Conservation (phyloP, 169 alveolate species). For the Miamiensis avidus region DNA sequence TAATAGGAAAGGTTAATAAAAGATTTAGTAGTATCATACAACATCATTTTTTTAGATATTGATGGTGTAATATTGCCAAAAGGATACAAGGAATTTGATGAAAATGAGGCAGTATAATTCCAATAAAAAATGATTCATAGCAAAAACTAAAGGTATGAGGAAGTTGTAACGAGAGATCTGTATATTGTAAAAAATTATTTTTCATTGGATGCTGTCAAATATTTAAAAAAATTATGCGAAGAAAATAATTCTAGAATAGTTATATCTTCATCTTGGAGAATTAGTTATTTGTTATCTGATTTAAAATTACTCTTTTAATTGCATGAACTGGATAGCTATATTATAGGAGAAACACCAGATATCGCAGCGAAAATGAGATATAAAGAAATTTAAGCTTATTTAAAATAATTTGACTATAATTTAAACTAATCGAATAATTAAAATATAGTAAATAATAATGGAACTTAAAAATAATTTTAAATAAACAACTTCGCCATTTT, state of each 20-base stretch:
- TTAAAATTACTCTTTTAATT: too few relatives aligned
- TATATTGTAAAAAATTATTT: too few relatives aligned
- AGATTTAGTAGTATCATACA: too few relatives aligned
- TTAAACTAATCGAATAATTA: not conserved
- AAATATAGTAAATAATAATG: not conserved
- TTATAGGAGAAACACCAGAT: not conserved
- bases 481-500: not conserved
- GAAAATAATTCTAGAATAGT: not conserved
- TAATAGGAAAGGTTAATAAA: too few relatives aligned
- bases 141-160: not conserved
- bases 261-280: not conserved
- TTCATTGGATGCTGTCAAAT: not conserved
- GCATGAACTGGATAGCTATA: not conserved
- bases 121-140: too few relatives aligned
- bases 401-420: not conserved
- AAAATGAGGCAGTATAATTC: not conserved
- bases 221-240: not conserved
- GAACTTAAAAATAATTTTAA: not conserved
- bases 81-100: not conserved
- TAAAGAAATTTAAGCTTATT: too few relatives aligned
- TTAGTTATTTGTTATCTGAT: not conserved
- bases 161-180: not conserved
- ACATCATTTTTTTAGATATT: not conserved
- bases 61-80: not conserved
- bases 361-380: too few relatives aligned